phyloP scores from a whole-genome alignment of 805 yeast species.

The Starmerella khaoyaiensis region DNA sequence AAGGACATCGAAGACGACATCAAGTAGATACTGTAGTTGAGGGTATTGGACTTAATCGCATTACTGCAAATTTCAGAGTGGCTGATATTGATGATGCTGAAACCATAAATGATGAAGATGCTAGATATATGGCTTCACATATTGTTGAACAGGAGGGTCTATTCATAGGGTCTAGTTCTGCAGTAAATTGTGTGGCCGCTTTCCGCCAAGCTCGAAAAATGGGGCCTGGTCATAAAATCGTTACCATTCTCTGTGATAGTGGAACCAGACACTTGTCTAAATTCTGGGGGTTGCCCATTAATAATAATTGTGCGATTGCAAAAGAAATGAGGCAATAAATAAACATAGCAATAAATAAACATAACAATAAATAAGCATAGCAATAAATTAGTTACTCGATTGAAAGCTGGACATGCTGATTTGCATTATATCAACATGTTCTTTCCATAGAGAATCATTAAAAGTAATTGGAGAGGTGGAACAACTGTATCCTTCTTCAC shows the following conservation, averaged over 20 bases:
- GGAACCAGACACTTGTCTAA: constrained; percentile 84
- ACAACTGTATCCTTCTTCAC: too few species aligned
- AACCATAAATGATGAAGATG: constrained; percentile 66
- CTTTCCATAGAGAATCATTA: too few species aligned
- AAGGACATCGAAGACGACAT: constrained; percentile 87
- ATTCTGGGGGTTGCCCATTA: constrained; percentile 50
- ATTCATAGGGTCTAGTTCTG: constrained; percentile 87
- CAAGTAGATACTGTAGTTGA: constrained; percentile 92
- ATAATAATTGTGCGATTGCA: constrained; percentile 7
- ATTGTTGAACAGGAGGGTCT: constrained; percentile 74
- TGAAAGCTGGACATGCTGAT: too few species aligned
- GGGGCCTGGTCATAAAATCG: constrained; percentile 54
- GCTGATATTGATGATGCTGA: constrained; percentile 72
- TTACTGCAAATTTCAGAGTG: constrained; percentile 64
- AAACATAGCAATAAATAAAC: too few species aligned
- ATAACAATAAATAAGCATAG: too few species aligned
- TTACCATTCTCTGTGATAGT: constrained; percentile 82
- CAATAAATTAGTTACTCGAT: too few species aligned
- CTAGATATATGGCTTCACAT: constrained; percentile 76
- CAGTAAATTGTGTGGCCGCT: constrained; percentile 87
- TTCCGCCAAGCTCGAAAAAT: constrained; percentile 40
- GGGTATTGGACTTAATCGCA: constrained; percentile 82
- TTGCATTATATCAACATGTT: too few species aligned
- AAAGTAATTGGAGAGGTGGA: too few species aligned
- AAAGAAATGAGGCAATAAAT: constrained; percentile 6